phyloP scores from a whole-genome alignment of 345 rosid species.

The Populus alba region DNA sequence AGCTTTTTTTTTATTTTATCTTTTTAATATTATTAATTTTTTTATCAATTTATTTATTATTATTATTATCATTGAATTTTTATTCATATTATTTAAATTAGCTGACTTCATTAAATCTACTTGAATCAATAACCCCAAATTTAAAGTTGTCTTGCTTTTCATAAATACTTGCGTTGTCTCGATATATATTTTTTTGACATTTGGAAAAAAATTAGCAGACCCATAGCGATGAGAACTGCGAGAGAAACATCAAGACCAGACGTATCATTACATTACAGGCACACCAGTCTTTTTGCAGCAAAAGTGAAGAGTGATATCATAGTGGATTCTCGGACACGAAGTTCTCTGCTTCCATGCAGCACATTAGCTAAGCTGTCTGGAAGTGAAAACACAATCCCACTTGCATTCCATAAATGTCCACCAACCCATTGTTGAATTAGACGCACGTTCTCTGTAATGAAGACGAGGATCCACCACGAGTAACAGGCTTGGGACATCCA shows the following conservation, averaged over 20 bases:
- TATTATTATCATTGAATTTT: no score
- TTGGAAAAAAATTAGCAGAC: no score
- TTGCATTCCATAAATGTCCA: neutral
- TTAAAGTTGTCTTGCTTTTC: no score
- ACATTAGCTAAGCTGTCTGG: neutral
- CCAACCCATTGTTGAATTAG: neutral
- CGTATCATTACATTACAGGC: no score
- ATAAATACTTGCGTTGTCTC: no score
- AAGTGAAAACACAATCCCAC: neutral
- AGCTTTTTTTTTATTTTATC: no score
- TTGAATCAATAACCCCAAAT: no score
- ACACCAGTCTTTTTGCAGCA: neutral
- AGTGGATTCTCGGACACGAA: neutral
- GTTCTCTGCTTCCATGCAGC: neutral
- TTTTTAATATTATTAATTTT: no score
- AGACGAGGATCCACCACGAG: neutral
- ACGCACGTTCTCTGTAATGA: neutral
- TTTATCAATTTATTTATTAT: no score
- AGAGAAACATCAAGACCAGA: neutral
- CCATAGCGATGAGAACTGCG: neutral
- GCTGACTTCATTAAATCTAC: no score
- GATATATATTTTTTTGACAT: no score
- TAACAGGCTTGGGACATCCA: neutral
- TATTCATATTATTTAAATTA: no score
- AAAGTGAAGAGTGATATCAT: neutral